Base-by-base conservation (phyloP, 768 basidiomycete genomes). In the Xerocomus spinulosus region DNA sequence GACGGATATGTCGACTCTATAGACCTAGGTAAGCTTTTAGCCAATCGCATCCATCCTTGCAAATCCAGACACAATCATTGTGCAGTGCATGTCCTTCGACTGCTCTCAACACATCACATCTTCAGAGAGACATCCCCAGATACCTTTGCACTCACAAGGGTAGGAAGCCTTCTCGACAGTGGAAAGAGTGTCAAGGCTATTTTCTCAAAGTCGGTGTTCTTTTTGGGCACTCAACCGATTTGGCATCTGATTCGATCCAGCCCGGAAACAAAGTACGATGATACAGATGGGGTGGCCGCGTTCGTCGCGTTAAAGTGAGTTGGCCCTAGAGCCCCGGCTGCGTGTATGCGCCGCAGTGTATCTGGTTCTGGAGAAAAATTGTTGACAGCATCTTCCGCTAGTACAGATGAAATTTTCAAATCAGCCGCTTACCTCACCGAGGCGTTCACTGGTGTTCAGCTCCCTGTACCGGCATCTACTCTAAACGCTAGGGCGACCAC, bases 71-170 rank as follows among this genome's bases (percentile, higher is more conserved):
- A 33, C 30, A 10, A 13, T 39, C 25, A 6, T 36, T 21, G 17
- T 5, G 25, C 15, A 88, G 87, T 81, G 4, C 88, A 89, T 57
- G 75, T 79, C 28, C 75, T 92, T 33, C 82, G 88, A 36, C 72
- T 89, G 20, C 75, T 91, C 37, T 86, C 87, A 10, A 87, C 87
- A 0, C 85, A 88, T 59, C 87, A 90, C 61, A 77, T 90, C 44
- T 71, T 86, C 26, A 73, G 75, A 34, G 89, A 92, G 63, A 71
- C 79, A 3, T 71, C 75, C 9, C 87, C 86, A 4, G 77, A 89
- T 57, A 79, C 83, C 5, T 92, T 91, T 55, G 73, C 85, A 8
- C 73, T 79, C 44, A 91, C 85, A 56, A 77, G 87, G 30, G 73
- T 87, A 46, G 82, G 83, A 4, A 81, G 81, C 9, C 67, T 82